Percentiles rank a stretch among this genome's conserved stretches.
These are phyloP conservation scores for Pyracantha coccinea DNA, from an alignment of 331 rosid genomes.

Conservation along the genomic window DNA sequence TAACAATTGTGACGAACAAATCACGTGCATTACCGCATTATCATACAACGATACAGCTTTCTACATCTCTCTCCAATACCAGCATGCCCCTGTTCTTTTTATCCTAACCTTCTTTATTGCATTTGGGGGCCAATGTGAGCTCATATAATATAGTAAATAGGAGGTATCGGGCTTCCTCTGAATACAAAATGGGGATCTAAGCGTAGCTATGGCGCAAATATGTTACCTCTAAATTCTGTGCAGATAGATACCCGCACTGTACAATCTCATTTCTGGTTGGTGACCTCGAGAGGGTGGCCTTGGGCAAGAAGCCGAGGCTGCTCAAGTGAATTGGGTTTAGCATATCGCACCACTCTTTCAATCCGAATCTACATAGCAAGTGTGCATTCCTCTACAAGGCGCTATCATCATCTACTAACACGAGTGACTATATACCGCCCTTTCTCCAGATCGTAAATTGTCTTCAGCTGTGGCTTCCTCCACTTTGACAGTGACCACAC, in stretches of 20 bases:
- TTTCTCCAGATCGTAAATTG: constrained; percentile 77
- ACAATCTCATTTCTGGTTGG: constrained; percentile 17
- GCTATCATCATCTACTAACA: constrained; percentile 36
- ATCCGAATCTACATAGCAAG: constrained; percentile 13
- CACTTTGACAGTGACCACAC: constrained; percentile 85
- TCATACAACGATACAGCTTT: constrained; percentile 24
- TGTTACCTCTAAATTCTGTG: constrained; percentile 23
- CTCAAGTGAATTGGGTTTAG: constrained; percentile 10
- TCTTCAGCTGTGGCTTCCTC: constrained; percentile 87
- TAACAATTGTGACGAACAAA: not conserved
- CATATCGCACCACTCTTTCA: constrained; percentile 11
- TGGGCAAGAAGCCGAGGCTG: constrained; percentile 7
- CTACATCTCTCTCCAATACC: constrained; percentile 9
- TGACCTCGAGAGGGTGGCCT: constrained; percentile 5
- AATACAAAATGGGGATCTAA: constrained; percentile 19
- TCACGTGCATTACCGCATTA: not conserved
- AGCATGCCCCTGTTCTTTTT: constrained; percentile 12
- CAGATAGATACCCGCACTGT: constrained; percentile 17
- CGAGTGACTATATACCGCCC: constrained; percentile 84
- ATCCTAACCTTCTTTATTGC: constrained; percentile 5
- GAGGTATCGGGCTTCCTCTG: constrained; percentile 10
- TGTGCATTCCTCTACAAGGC: not conserved
- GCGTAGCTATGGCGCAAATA: constrained; percentile 15
- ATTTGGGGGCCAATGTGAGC: constrained; percentile 2
- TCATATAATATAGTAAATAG: constrained; percentile 7